Evolutionary conservation across 2,329 filamentous ascomycete species (phyloP).

Genomic region (Stemphylium lycopersici): DNA sequence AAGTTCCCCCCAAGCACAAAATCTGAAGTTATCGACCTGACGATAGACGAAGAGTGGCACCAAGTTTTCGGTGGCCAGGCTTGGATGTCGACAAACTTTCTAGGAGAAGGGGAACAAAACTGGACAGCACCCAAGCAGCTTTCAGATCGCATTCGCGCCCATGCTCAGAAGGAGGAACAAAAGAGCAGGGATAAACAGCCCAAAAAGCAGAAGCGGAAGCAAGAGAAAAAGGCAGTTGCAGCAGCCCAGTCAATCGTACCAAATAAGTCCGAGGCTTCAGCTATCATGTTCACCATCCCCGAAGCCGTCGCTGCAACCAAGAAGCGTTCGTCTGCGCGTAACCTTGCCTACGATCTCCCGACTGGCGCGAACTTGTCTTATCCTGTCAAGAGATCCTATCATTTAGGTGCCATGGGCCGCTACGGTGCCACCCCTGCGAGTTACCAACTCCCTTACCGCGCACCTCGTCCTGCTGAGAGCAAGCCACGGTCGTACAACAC

Average conservation of each 20-base stretch:
- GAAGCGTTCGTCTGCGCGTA: not conserved
- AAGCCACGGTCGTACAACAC: too few relatives aligned
- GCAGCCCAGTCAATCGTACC: not conserved
- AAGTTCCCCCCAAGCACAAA: not conserved
- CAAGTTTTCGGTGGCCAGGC: not conserved
- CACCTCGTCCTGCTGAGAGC: too few relatives aligned
- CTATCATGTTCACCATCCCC: conserved; percentile 18
- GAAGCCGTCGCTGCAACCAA: conserved; percentile 16
- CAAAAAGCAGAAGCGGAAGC: too few relatives aligned
- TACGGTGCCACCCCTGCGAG: conserved; percentile 2
- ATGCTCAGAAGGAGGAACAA: too few relatives aligned
- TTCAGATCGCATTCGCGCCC: too few relatives aligned
- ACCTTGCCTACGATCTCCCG: conserved; percentile 9
- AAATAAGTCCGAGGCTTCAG: not conserved
- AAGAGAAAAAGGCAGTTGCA: too few relatives aligned
- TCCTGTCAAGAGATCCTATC: conserved; percentile 17
- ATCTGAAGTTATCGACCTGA: not conserved
- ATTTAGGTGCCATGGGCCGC: conserved; percentile 20
- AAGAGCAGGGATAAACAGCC: too few relatives aligned
- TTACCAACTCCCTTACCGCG: not conserved
- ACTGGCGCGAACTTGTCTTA: conserved; percentile 15
- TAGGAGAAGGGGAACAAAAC: too few relatives aligned
- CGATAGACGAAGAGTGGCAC: not conserved
- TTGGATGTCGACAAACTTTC: too few relatives aligned
- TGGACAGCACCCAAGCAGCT: too few relatives aligned